Percentiles rank a stretch among this genome's conserved stretches.
phyloP scores from a whole-genome alignment of 23 red algal species.

The Cyanidioschyzon merolae region DNA sequence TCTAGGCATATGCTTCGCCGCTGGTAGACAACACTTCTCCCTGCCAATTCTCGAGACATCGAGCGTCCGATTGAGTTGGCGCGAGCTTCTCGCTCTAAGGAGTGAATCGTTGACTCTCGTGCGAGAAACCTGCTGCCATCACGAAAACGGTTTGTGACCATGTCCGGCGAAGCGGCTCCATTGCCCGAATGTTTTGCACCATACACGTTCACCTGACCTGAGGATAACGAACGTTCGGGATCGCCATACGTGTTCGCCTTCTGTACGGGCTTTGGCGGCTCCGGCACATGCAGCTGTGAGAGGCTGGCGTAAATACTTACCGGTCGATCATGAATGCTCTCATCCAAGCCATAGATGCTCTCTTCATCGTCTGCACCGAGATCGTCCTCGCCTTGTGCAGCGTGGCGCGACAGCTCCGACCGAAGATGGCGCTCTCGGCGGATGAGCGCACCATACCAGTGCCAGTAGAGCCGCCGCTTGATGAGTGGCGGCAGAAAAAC shows the following conservation, averaged over 20 bases:
- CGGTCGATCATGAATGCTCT: neutral
- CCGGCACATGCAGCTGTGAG: neutral
- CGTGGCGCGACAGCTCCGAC: neutral
- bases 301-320: neutral
- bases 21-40: neutral
- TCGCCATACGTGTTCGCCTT: neutral
- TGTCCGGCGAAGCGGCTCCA: too few species aligned
- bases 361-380: neutral
- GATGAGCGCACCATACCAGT: conserved; percentile 1
- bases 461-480: neutral
- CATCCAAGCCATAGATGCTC: neutral
- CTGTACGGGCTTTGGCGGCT: neutral
- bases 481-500: conserved; percentile 6
- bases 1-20: neutral
- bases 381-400: neutral
- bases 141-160: too few species aligned
- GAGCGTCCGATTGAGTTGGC: neutral
- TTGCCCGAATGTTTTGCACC: too few species aligned
- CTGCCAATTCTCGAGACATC: neutral
- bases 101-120: too few species aligned
- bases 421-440: conserved; percentile 10
- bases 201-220: too few species aligned
- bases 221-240: neutral
- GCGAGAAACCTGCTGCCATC: too few species aligned
- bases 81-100: too few species aligned